Percentiles rank a stretch among this genome's conserved stretches.
These are phyloP conservation scores for Albugo candida DNA, from an alignment of 352 stramenopile species.

Conservation along the genomic window DNA sequence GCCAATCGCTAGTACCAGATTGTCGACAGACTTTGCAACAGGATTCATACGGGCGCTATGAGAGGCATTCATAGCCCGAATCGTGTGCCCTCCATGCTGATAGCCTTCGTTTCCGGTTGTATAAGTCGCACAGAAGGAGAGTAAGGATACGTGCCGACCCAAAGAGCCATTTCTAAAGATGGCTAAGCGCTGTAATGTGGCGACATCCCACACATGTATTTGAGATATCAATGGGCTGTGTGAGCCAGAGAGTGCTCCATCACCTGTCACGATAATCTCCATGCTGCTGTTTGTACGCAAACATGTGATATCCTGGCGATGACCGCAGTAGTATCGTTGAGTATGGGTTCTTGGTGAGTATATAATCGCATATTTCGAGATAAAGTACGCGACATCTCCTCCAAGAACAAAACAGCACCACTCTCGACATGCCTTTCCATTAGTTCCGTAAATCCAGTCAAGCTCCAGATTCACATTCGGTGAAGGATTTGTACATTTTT, in stretches of 20 bases:
- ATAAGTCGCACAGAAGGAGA: constrained; percentile 7
- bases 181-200: constrained; percentile 44
- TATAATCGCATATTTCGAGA: constrained; percentile 55
- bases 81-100: neutral
- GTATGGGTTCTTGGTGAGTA: constrained; percentile 33
- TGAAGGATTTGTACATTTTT: neutral
- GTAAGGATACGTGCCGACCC: constrained; percentile 25
- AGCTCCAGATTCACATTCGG: constrained; percentile 28
- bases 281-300: constrained; percentile 31
- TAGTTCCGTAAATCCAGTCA: constrained; percentile 62
- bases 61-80: neutral
- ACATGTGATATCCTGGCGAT: constrained; percentile 34
- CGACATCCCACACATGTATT: constrained; percentile 53
- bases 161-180: constrained; percentile 45
- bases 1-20: neutral
- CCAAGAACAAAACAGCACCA: constrained; percentile 24
- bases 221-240: constrained; percentile 9
- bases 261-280: constrained; percentile 47
- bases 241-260: constrained; percentile 9
- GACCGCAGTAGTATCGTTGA: constrained; percentile 54
- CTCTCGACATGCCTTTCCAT: constrained; percentile 22
- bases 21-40: neutral
- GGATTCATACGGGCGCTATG: neutral
- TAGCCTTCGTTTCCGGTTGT: neutral
- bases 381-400: constrained; percentile 46